Evolutionary conservation across 2,329 filamentous ascomycete genomes (phyloP), one percentile per base, ranked within the genome.

Genomic region (Biscogniauxia mediterranea): DNA sequence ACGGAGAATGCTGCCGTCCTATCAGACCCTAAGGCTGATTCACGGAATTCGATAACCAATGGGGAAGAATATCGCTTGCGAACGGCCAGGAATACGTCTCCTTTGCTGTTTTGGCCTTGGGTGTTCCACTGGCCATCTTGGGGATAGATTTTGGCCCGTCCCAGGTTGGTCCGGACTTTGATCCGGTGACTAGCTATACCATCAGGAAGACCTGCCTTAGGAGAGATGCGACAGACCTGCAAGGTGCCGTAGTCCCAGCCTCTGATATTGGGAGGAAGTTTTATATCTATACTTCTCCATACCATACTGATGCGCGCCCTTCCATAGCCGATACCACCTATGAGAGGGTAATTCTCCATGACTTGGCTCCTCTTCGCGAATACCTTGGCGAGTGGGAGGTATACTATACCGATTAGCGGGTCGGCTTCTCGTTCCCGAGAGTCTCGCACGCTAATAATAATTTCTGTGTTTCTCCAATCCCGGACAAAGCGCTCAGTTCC

Each of bases 231-330:
- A 0, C 83, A 79, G 51, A 91, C 77, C 64, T 90, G 85, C 0
- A 92, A 70, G 0, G 89, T 92, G 5, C 89, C 90, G 59, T 87
- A 89, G 23, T 90, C 86, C 88, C 89, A 92, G 1, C 90, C 90
- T 0, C 85, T 75, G 32, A 88, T 73, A 56, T 84, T 80, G 5
- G 74, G 77, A 1, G 87, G 86, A 1, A 87, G 76, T 66, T 89
- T 81, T 1, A 90, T 74, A 61, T 88, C 82, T 2, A 92, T 81
- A 59, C 87, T 89, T 52, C 90, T 83, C 81, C 90, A 92, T 2
- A 92, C 86, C 78, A 92, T 81, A 17, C 88, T 91, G 59, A 93
- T 81, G 11, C 89, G 80, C 49, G 85, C 82, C 51, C 88, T 82
- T 1, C 90, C 90, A 66, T 86, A 90, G 2, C 89, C 90, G n/a